Base-by-base conservation (phyloP, 768 basidiomycete genomes). In the Psilocybe azurescens region DNA sequence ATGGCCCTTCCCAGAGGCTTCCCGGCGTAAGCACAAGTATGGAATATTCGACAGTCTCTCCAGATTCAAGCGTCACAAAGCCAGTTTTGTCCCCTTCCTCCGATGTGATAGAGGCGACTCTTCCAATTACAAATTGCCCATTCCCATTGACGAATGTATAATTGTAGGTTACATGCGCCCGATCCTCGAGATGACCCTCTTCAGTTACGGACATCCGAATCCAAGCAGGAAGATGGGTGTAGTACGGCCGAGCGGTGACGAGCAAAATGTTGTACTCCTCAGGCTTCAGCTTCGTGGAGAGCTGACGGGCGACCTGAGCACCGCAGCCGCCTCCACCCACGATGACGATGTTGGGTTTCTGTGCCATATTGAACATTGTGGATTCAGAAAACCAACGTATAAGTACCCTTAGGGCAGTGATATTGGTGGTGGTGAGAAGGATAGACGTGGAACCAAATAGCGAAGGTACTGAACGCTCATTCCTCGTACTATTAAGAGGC, bases 21-120 rank as follows among this genome's bases (percentile, higher is more conserved):
- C 90, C 90, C 2, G 89, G 78, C 0, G 87, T 82, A 36, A 91
- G 72, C 39, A 91, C 79, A 47, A 92, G 83, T 20, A 82, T 72
- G 10, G 80, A 79, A 70, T 86, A 92, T 7, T 73, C 69, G 11
- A 90, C 60, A 18, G 69, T 70, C 53, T 86, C 79, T 36, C 86
- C 87, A 62, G 76, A 74, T 8, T 76, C 77, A 8, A 91, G 78
- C 5, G 80, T 74, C 5, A 91, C 78, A 20, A 68, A 60, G 0
- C 81, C 65, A 20, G 56, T 63, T 18, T 61, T 59, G 38, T 56
- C 58, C 5, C 63, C 65, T 8, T 59, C 72, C 28, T 74, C 56
- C 28, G 74, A 65, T 30, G 70, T 58, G 33, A 79, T 76, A 5
- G 74, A 71, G 44, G 62, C 66, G 30, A 80, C 80, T 16, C 69